These are phyloP conservation scores for Pulveroboletus sp. DNA, from an alignment of 768 basidiomycete genomes.

Conservation along the genomic window DNA sequence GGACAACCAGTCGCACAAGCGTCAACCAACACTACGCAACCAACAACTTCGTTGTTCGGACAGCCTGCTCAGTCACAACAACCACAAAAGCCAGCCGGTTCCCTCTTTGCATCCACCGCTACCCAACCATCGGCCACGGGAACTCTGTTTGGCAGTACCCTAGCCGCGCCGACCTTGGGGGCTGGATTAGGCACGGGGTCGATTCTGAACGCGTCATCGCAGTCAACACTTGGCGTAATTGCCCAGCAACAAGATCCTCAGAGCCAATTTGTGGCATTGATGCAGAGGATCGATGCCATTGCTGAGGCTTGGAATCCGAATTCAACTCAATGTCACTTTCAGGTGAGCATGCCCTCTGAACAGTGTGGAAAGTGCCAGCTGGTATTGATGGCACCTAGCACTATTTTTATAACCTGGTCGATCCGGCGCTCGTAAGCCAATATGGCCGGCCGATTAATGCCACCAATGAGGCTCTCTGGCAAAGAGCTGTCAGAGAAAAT, in stretches of 20 bases:
- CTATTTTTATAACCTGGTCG: constrained; percentile 82
- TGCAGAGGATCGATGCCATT: constrained; percentile 61
- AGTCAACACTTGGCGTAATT: constrained; percentile 32
- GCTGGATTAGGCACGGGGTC: constrained; percentile 22
- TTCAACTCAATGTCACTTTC: constrained; percentile 74
- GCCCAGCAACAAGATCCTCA: constrained; percentile 60
- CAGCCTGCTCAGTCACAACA: constrained; percentile 21
- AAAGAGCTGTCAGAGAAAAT: constrained; percentile 76
- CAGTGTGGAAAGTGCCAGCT: background rate
- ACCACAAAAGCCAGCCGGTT: constrained; percentile 20
- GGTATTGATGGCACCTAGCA: constrained; percentile 42
- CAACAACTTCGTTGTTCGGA: constrained; percentile 19
- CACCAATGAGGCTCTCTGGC: constrained; percentile 70
- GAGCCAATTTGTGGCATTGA: constrained; percentile 51
- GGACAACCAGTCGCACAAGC: constrained; percentile 23
- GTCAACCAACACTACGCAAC: constrained; percentile 11
- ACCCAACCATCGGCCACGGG: constrained; percentile 25
- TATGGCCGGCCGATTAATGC: constrained; percentile 75
- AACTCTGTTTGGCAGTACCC: constrained; percentile 36
- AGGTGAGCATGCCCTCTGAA: constrained; percentile 42
- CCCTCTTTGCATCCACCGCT: constrained; percentile 32
- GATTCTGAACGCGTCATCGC: constrained; percentile 31
- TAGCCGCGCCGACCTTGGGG: constrained; percentile 33
- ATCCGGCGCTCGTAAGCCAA: constrained; percentile 58
- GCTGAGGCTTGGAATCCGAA: constrained; percentile 69